Evolutionary conservation across 2,329 filamentous ascomycete genomes (phyloP), one percentile per base, ranked within the genome.

Genomic region (Epichloe uncinata): DNA sequence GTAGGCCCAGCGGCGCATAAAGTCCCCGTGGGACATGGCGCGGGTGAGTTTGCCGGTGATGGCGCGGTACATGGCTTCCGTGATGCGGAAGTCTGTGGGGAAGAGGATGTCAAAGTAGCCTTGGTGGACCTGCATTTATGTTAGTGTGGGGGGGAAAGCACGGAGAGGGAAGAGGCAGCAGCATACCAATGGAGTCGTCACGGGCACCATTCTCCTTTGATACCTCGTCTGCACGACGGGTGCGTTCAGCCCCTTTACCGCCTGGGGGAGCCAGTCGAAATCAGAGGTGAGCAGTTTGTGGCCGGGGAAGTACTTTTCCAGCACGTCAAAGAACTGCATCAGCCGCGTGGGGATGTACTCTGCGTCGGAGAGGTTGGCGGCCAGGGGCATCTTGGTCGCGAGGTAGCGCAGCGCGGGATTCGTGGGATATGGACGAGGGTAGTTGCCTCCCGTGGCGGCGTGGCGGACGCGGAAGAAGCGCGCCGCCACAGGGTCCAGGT

Each of bases 51-150:
- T 93, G 34, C 91, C 91, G 0, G 93, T 98, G 59, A 97, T 81
- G 53, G 88, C 88, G 50, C 87, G 83, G 69, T 98, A 98, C 58
- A 97, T 81, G 59, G 88, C 82, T 67, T 97, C 89, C 68, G 91
- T 84, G 57, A 95, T 84, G 54, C 79, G 75, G 64, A 98, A 98
- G 67, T 98, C 85, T 11, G 93, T 98, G 0, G 93, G 93, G 70
- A 98, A 98, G 63, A 98, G 82, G 60, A 98, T 96, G 64, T 98
- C 94, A 63, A 98, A 98, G 69, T 95, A 97, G 43, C 93, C 94
- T 71, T 98, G 94, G 65, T 97, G 90, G 45, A 96, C 87, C 87
- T 94, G 93, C n/a, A n/a, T n/a, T n/a, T n/a, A 9, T 30, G 26
- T 30, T 9, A 30, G 26, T 9, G 26, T 26, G n/a, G n/a, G n/a